These are phyloP conservation scores for Manihot esculenta DNA, from an alignment of 441 rosid species.

Conservation along the genomic window DNA sequence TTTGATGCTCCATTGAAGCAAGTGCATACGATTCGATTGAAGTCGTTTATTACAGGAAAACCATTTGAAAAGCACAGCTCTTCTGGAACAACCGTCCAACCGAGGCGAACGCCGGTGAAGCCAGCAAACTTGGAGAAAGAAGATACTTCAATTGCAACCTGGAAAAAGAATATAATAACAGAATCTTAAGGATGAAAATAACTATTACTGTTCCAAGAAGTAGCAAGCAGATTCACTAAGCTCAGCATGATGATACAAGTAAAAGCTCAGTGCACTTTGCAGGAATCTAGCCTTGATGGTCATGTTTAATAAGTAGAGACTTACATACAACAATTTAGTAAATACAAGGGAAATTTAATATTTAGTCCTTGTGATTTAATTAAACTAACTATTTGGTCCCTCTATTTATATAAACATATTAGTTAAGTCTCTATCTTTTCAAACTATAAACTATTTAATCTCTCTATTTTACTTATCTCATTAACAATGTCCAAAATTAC, in stretches of 20 bases:
- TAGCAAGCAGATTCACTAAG: background rate
- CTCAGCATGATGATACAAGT: too few species aligned
- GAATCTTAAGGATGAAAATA: too few species aligned
- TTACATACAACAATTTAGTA: too few species aligned
- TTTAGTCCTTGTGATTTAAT: too few species aligned
- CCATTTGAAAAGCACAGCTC: slow-evolving; percentile 63
- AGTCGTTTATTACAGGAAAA: slow-evolving; percentile 58
- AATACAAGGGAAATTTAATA: too few species aligned
- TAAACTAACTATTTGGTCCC: too few species aligned
- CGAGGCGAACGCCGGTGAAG: slow-evolving; percentile 73
- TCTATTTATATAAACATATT: too few species aligned
- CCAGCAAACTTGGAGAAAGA: slow-evolving; percentile 80
- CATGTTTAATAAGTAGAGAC: background rate
- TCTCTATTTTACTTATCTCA: too few species aligned
- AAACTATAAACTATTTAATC: too few species aligned
- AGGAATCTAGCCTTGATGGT: background rate
- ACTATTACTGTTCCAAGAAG: background rate
- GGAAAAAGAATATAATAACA: slow-evolving; percentile 18
- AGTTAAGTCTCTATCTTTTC: too few species aligned
- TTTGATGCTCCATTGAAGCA: slow-evolving; percentile 77
- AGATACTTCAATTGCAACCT: slow-evolving; percentile 75
- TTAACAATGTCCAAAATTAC: too few species aligned
- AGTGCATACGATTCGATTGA: slow-evolving; percentile 59
- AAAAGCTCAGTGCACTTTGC: too few species aligned
- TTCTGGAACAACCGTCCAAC: slow-evolving; percentile 72